These are phyloP conservation scores for Naegleria lovaniensis DNA, from an alignment of 208 protist species.

Conservation along the genomic window DNA sequence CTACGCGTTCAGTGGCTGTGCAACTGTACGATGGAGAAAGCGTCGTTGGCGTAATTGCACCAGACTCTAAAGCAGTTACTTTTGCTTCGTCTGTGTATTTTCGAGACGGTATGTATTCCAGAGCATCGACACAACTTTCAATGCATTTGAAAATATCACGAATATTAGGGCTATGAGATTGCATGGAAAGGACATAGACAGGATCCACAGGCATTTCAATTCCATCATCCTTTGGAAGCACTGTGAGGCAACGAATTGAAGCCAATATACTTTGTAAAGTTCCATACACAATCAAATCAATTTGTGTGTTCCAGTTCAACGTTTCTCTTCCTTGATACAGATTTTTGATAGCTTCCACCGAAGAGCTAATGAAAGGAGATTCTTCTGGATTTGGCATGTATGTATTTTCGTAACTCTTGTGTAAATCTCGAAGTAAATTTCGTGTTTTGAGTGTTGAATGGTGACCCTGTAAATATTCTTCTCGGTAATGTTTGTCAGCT, in stretches of 20 bases:
- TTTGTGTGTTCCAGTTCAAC: constrained; percentile 10
- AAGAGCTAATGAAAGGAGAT: neutral
- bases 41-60: neutral
- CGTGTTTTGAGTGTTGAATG: neutral
- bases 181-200: neutral
- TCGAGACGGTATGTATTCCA: neutral
- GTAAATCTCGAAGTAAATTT: neutral
- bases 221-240: neutral
- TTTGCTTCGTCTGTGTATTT: neutral
- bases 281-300: neutral
- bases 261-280: neutral
- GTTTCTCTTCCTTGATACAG: constrained; percentile 1
- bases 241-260: neutral
- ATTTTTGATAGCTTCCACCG: neutral
- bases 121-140: neutral
- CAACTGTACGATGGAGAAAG: neutral
- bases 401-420: neutral
- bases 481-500: neutral
- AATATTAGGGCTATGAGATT: neutral
- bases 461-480: neutral
- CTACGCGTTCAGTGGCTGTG: neutral
- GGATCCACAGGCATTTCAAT: neutral
- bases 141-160: neutral
- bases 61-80: neutral
- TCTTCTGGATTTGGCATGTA: neutral